Conservation (phyloP, 352 stramenopile species). For the Globisporangium sylvaticum region DNA sequence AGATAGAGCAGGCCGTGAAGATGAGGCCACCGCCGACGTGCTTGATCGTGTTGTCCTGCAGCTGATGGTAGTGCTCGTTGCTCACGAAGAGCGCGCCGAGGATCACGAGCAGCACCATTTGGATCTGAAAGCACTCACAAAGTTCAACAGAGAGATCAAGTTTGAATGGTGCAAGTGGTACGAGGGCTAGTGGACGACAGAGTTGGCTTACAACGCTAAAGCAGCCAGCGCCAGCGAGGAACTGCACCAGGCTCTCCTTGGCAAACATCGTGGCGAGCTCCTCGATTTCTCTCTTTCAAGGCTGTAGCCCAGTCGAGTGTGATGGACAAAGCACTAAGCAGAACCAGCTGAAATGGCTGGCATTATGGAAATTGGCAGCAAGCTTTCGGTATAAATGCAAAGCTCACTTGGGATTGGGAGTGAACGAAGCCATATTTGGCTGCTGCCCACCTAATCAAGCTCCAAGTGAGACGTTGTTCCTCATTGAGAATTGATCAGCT, state of each 20-base stretch:
- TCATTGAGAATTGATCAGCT: not conserved
- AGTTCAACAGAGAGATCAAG: not conserved
- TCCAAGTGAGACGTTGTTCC: not conserved
- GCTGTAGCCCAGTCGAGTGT: not conserved
- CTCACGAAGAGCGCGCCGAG: slow-evolving; percentile 43
- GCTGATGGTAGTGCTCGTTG: slow-evolving; percentile 60
- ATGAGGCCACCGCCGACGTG: slow-evolving; percentile 63
- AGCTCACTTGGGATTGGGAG: not conserved
- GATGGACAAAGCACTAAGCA: not conserved
- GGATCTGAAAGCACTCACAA: slow-evolving; percentile 21
- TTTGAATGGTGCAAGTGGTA: too few relatives aligned
- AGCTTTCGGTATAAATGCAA: not conserved
- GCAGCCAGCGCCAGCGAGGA: slow-evolving; percentile 49
- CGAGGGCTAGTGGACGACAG: too few relatives aligned
- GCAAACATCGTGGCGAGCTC: slow-evolving; percentile 34
- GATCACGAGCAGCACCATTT: slow-evolving; percentile 49
- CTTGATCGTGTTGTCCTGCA: slow-evolving; percentile 45
- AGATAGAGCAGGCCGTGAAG: slow-evolving; percentile 64
- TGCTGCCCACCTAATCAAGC: not conserved
- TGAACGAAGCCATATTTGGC: not conserved
- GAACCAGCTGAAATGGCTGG: not conserved
- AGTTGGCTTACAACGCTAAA: slow-evolving; percentile 40
- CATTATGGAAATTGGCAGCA: not conserved
- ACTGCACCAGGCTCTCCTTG: slow-evolving; percentile 66
- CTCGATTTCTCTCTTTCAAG: too few relatives aligned